Base-by-base conservation (phyloP, 225 moss, liverwort and hornwort genomes). In the Polytrichum formosum region DNA sequence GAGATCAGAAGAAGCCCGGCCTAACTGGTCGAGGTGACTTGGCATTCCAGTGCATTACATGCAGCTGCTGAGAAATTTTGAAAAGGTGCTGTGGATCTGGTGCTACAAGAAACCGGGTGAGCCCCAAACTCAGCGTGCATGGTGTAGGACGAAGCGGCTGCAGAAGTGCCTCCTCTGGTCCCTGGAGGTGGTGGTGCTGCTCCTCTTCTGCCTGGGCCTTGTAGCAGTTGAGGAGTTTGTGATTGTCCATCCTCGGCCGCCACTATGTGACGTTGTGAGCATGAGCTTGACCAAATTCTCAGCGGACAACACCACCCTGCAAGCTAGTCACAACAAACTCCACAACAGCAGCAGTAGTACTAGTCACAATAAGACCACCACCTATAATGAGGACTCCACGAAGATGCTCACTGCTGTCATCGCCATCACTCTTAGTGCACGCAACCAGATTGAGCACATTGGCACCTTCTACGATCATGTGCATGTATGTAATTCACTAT, bases 401-500 rank as follows among this genome's bases (percentile, higher is more conserved):
- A 65, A 64, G 28, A 54, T 55, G 65, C 73, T 73, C 17, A 73
- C 73, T 8, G 73, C 73, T 10, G 64, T 56, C 27, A 73, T 73
- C 5, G 73, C 29, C n/a, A 54, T 73, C n/a, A 73, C 73, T 9
- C 54, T 73, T n/a, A 53, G 55, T 53, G 65, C 73, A 6, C 17
- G 29, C 54, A 73, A 73, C 65, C 65, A 73, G 55, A 73, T 73
- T 55, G 7, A 54, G 65, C 65, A 55, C 55, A 73, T 56, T 25
- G 73, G 73, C 55, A 73, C 65, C 27, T 73, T 73, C 73, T 73
- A 73, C 22, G 73, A 73, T 55, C 65, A 73, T 56, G 73, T 73
- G 20, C 73, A 73, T 13, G 73, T 73, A 54, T 19, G 64, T 33
- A 5, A 46, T 46, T 13, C 46, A 46, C 46, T 16, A 46, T 46